Percentiles rank a stretch among this genome's conserved stretches.
Evolutionary conservation across 176 grass and related monocot species (phyloP).

Genomic region (Coix lacrymajobi): DNA sequence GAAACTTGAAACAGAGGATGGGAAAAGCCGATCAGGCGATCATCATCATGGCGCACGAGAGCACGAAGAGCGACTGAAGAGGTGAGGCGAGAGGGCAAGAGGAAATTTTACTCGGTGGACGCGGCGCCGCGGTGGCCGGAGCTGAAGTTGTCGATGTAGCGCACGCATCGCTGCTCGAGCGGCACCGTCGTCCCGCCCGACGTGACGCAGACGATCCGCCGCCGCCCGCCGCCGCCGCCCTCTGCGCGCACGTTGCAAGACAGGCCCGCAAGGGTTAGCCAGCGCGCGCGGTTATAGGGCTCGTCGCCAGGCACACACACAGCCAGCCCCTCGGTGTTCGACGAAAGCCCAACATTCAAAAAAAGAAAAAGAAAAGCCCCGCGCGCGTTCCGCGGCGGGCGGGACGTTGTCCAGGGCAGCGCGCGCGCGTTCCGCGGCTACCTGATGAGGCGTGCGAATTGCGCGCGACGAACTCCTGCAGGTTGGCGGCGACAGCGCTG

Average conservation of each 20-base stretch:
- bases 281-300: background rate
- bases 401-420: background rate
- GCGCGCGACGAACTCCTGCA: constrained; percentile 45
- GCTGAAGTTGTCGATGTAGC: constrained; percentile 99
- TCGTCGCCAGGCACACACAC: background rate
- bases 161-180: constrained; percentile 85
- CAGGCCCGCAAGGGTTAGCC: background rate
- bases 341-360: too few relatives aligned
- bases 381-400: background rate
- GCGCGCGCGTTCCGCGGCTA: background rate
- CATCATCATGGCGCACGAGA: background rate
- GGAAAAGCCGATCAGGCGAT: background rate
- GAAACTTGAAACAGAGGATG: background rate
- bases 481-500: constrained; percentile 21
- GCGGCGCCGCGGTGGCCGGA: constrained; percentile 83
- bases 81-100: background rate
- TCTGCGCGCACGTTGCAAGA: background rate
- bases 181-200: constrained; percentile 93
- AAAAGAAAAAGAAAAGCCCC: too few relatives aligned
- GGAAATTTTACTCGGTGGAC: constrained; percentile 64
- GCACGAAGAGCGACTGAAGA: background rate
- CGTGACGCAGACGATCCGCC: constrained; percentile 76
- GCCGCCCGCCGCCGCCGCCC: constrained; percentile 19
- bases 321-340: background rate
- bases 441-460: constrained; percentile 28